phyloP scores from a whole-genome alignment of 2,329 filamentous ascomycete species.

The Cladophialophora exuberans region DNA sequence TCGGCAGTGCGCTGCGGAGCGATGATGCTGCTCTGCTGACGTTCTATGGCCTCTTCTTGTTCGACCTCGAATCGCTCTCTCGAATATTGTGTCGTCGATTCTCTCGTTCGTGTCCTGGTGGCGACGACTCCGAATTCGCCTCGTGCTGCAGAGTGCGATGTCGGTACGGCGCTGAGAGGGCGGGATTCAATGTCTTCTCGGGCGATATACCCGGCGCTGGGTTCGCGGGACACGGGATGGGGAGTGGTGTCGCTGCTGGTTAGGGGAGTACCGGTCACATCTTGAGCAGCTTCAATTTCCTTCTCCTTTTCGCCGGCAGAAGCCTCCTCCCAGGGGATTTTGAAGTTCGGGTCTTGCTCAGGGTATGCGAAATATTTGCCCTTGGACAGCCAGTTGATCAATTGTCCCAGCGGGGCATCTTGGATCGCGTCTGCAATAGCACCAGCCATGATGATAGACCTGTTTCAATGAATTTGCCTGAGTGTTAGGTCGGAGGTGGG shows the following conservation, averaged over 20 bases:
- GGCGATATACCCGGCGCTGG: background rate
- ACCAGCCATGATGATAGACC: slow-evolving; percentile 11
- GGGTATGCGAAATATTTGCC: slow-evolving; percentile 50
- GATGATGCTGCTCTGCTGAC: slow-evolving; percentile 38
- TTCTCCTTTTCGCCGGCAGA: slow-evolving; percentile 24
- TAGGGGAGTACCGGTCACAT: background rate
- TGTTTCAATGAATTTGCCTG: no score
- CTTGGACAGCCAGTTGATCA: slow-evolving; percentile 47
- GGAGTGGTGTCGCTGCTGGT: slow-evolving; percentile 10
- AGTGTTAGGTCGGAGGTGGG: background rate
- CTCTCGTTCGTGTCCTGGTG: slow-evolving; percentile 33
- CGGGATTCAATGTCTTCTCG: slow-evolving; percentile 17
- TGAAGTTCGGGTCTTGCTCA: slow-evolving; percentile 44
- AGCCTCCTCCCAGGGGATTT: slow-evolving; percentile 36
- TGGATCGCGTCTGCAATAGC: slow-evolving; percentile 32
- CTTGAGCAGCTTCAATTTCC: slow-evolving; percentile 19
- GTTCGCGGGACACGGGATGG: background rate
- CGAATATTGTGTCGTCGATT: slow-evolving; percentile 33
- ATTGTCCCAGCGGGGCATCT: slow-evolving; percentile 52
- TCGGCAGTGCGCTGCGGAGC: slow-evolving; percentile 40
- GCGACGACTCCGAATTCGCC: slow-evolving; percentile 17
- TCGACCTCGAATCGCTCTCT: slow-evolving; percentile 39
- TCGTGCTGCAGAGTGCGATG: slow-evolving; percentile 19
- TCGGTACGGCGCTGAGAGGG: slow-evolving; percentile 18
- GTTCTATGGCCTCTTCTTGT: slow-evolving; percentile 34